Base-by-base conservation (phyloP, 345 rosid genomes). In the Bruguiera parviflora region DNA sequence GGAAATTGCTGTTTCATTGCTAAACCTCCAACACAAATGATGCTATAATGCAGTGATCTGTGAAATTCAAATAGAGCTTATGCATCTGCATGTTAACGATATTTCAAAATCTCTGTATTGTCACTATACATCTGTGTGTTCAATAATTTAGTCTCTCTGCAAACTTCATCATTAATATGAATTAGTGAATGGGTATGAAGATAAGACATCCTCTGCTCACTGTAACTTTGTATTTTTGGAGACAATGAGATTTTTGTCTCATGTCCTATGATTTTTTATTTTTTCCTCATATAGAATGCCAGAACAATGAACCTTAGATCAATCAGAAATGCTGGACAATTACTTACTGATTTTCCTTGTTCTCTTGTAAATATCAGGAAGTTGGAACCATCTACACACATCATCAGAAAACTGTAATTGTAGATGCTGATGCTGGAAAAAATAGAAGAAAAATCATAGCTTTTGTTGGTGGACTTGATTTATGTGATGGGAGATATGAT, bases 391-490 rank as follows among this genome's bases (percentile, higher is more conserved):
- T 94, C 76, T 94, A 91, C 76, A 91, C 98, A 5, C 98, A 94
- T 84, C 98, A 94, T 78, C 98, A 94, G 77, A 94, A 94, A 77
- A 91, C 87, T 52, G 83, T 94, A 58, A 94, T 94, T 75, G 87
- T 91, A 46, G 98, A 94, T 86, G 89, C 95, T 16, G 96, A 94
- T 84, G 96, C 96, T 56, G 92, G 96, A 43, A 66, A 69, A 61
- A 77, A 78, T 74, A 78, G 75, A 77, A 89, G 98, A 74, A 91
- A 91, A 84, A 88, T 94, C 51, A 64, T 91, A 66, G 97, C 98
- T 71, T 94, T 94, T 69, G 87, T 94, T 16, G 98, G 98, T 18
- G 98, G 98, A 66, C 97, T 94, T 68, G 97, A 94, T 87, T 75
- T 94, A 71, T 94, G 98, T 67, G 90, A 89, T 82, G 98, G 98